Percentiles rank a stretch among this genome's conserved stretches.
Evolutionary conservation across 2,329 filamentous ascomycete species (phyloP).

Genomic region (Chrysoporthe puriensis): DNA sequence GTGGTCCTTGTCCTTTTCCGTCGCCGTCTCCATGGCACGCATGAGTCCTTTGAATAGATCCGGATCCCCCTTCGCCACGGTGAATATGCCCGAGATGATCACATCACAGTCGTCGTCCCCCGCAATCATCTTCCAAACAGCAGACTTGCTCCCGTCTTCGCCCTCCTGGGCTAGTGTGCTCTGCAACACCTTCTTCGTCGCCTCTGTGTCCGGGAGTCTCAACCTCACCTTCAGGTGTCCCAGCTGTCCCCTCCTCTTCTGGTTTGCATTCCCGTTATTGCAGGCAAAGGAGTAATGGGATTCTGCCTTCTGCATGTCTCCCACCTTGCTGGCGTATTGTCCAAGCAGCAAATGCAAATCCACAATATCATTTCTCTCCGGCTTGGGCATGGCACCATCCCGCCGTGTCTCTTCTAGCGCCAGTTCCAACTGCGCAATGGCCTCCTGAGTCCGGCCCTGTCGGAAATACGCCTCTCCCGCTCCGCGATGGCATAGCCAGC

Average conservation of each 20-base stretch:
- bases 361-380: slow-evolving; percentile 27
- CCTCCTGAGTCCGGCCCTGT: background rate
- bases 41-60: slow-evolving; percentile 29
- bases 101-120: slow-evolving; percentile 25
- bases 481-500: slow-evolving; percentile 16
- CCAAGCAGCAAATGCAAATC: slow-evolving; percentile 29
- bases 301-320: background rate
- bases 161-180: background rate
- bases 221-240: slow-evolving; percentile 11
- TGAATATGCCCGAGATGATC: slow-evolving; percentile 30
- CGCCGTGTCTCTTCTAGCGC: slow-evolving; percentile 25
- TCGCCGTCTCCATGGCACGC: slow-evolving; percentile 5
- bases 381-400: slow-evolving; percentile 26
- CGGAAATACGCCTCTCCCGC: slow-evolving; percentile 2
- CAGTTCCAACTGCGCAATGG: background rate
- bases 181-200: slow-evolving; percentile 14
- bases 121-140: slow-evolving; percentile 30
- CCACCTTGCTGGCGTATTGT: slow-evolving; percentile 19
- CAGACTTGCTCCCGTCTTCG: slow-evolving; percentile 20
- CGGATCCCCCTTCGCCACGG: slow-evolving; percentile 23
- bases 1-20: background rate
- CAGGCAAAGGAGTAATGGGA: background rate
- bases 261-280: background rate
- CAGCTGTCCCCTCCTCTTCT: background rate
- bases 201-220: slow-evolving; percentile 3